Evolutionary conservation across 306 rosid genomes (phyloP).

Genomic region (Cucurbita moschata): DNA sequence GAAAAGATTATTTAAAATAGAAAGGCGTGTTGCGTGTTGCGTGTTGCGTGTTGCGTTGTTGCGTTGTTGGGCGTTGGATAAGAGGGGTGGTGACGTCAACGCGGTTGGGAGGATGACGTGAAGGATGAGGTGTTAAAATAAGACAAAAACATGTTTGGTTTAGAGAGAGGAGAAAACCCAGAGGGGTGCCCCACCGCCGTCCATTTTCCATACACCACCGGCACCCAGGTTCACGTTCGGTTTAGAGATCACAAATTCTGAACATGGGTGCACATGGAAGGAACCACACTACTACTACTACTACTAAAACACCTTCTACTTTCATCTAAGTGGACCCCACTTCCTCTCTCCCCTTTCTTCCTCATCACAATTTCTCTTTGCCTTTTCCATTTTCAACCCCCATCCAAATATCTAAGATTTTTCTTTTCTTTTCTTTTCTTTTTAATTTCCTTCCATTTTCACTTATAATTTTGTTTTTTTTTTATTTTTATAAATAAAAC

Average conservation of each 20-base stretch:
- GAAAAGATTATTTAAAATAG: too few relatives aligned
- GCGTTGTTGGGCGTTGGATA: neutral
- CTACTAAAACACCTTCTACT: too few relatives aligned
- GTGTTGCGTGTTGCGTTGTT: neutral
- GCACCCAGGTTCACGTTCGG: neutral
- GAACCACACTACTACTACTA: neutral
- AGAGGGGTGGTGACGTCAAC: neutral
- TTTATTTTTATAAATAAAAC: too few relatives aligned
- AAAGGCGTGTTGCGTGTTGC: neutral
- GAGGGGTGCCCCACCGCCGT: neutral
- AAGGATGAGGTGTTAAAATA: neutral
- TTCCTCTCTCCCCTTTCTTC: too few relatives aligned
- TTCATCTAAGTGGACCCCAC: neutral
- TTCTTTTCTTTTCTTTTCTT: too few relatives aligned
- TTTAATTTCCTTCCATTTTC: too few relatives aligned
- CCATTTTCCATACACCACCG: neutral
- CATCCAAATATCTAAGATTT: too few relatives aligned
- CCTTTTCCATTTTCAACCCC: too few relatives aligned
- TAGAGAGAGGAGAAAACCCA: neutral
- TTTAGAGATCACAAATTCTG: neutral
- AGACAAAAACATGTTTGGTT: too few relatives aligned
- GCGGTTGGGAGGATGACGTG: neutral
- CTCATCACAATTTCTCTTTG: too few relatives aligned
- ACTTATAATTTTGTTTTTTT: too few relatives aligned
- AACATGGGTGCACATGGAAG: neutral